These are phyloP conservation scores for Taphrina communis DNA, from an alignment of 1,139 yeast genomes.

Conservation along the genomic window DNA sequence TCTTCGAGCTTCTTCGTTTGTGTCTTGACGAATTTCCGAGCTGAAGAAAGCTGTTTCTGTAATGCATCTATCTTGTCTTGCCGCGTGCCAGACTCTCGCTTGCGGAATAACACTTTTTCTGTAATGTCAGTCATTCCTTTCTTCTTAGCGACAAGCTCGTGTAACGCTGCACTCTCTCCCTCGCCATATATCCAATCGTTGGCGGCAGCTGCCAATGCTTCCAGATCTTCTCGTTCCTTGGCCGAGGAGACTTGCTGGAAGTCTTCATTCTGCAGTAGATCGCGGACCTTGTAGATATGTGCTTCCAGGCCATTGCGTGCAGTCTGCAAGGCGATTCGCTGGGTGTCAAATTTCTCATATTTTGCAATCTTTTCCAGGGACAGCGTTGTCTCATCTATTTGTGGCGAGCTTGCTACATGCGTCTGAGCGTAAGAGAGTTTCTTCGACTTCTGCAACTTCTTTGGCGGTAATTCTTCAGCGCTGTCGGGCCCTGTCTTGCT, in stretches of 20 bases:
- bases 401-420: constrained; percentile 13
- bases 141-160: constrained; percentile 54
- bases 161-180: constrained; percentile 61
- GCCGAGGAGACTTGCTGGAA: constrained; percentile 42
- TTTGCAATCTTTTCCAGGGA: constrained; percentile 49
- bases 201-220: constrained; percentile 42
- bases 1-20: constrained; percentile 36
- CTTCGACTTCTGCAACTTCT: constrained; percentile 5
- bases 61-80: constrained; percentile 33
- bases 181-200: constrained; percentile 83
- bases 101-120: constrained; percentile 46
- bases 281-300: constrained; percentile 50
- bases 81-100: constrained; percentile 42
- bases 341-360: constrained; percentile 50
- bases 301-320: constrained; percentile 52
- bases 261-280: constrained; percentile 46
- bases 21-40: constrained; percentile 44
- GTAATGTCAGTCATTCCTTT: constrained; percentile 49
- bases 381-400: constrained; percentile 6
- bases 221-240: constrained; percentile 44
- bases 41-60: constrained; percentile 46
- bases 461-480: constrained; percentile 24
- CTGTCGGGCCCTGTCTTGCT: constrained; percentile 22
- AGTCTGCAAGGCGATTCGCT: constrained; percentile 50
- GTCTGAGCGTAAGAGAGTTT: background rate